These are phyloP conservation scores for Hypoxylon fuscum DNA, from an alignment of 495 filamentous ascomycete species.

Conservation along the genomic window DNA sequence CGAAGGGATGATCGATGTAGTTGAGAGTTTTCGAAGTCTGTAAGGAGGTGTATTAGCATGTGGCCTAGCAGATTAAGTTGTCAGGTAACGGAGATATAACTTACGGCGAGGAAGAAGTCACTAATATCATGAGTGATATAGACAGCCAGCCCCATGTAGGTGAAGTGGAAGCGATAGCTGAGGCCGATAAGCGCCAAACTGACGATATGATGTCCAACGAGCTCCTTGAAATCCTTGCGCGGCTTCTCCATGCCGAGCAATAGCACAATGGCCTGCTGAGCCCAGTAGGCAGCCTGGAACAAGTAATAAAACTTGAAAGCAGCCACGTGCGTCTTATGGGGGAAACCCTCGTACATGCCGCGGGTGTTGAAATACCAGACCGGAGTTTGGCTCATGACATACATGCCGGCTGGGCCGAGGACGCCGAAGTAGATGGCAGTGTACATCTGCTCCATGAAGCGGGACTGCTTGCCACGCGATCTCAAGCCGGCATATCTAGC, in stretches of 20 bases:
- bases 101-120: slow-evolving; percentile 96
- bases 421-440: slow-evolving; percentile 94
- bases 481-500: slow-evolving; percentile 76
- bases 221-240: slow-evolving; percentile 94
- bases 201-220: slow-evolving; percentile 94
- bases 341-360: slow-evolving; percentile 92
- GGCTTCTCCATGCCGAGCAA: slow-evolving; percentile 92
- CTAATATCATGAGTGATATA: slow-evolving; percentile 97
- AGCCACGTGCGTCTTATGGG: slow-evolving; percentile 83
- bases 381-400: slow-evolving; percentile 87
- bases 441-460: slow-evolving; percentile 98
- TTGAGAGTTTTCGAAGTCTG: slow-evolving; percentile 94
- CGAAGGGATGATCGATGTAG: slow-evolving; percentile 83
- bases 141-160: slow-evolving; percentile 95
- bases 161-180: slow-evolving; percentile 98
- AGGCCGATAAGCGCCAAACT: slow-evolving; percentile 85
- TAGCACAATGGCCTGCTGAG: slow-evolving; percentile 92
- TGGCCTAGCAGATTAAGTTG: neutral
- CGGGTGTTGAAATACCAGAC: slow-evolving; percentile 98
- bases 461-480: slow-evolving; percentile 79
- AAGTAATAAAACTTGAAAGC: slow-evolving; percentile 98
- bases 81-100: slow-evolving; percentile 42
- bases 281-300: slow-evolving; percentile 95
- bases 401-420: slow-evolving; percentile 87
- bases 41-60: slow-evolving; percentile 3